Conservation (phyloP, 2,329 filamentous ascomycete genomes). For the Xylariomycetidae sp. region DNA sequence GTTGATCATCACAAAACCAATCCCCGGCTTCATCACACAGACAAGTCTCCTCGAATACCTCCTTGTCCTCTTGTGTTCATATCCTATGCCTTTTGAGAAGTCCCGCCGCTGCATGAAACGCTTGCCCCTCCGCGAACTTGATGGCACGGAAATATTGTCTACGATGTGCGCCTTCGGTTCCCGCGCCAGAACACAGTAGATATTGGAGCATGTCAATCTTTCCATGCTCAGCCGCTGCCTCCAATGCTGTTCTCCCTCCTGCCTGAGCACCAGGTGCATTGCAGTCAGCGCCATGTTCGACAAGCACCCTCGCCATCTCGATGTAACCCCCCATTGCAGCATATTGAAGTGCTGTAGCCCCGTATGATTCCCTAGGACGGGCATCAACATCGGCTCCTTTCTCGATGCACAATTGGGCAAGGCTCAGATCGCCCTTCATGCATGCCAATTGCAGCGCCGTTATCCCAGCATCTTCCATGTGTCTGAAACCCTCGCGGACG, state of each 20-base stretch:
- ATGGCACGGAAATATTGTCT: background rate
- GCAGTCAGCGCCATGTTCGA: constrained; percentile 1
- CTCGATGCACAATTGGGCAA: background rate
- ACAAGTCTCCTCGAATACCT: background rate
- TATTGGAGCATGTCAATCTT: constrained; percentile 3
- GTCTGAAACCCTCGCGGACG: too few species aligned
- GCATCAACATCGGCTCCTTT: constrained; percentile 4
- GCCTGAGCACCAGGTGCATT: constrained; percentile 1
- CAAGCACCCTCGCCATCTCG: constrained; percentile 2
- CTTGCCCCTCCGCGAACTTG: background rate
- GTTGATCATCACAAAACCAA: background rate
- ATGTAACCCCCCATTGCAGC: constrained; percentile 4
- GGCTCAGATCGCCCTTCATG: background rate
- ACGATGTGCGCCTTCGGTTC: background rate
- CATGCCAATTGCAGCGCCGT: background rate
- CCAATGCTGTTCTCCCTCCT: constrained; percentile 4
- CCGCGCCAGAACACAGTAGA: background rate
- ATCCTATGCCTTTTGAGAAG: background rate
- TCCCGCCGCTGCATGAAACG: background rate
- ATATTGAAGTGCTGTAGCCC: constrained; percentile 6
- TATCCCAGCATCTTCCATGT: background rate
- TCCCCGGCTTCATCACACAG: background rate
- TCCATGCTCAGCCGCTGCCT: constrained; percentile 5
- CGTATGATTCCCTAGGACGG: background rate
- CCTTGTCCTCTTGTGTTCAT: background rate